phyloP scores from a whole-genome alignment of 1,139 yeast species.

The Lizanozyma gosingica region DNA sequence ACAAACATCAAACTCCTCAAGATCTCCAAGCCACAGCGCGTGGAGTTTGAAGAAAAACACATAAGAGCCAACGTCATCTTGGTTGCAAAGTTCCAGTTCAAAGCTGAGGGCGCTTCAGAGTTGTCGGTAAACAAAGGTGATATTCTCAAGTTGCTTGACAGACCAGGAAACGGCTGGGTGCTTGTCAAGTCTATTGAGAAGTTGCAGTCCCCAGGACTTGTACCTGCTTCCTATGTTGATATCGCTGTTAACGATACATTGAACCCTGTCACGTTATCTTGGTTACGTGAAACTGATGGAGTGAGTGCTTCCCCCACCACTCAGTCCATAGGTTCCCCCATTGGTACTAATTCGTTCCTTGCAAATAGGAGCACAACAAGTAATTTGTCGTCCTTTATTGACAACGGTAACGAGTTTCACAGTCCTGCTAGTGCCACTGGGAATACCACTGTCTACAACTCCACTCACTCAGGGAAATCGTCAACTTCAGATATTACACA shows the following conservation, averaged over 20 bases:
- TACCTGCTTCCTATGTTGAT: slow-evolving; percentile 37
- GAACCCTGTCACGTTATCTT: slow-evolving; percentile 27
- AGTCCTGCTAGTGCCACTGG: neutral
- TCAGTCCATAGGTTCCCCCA: too few relatives aligned
- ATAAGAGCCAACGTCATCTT: slow-evolving; percentile 15
- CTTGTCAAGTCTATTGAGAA: slow-evolving; percentile 35
- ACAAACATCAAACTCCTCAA: neutral
- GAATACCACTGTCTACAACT: neutral
- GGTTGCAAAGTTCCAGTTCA: slow-evolving; percentile 28
- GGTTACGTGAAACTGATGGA: slow-evolving; percentile 21
- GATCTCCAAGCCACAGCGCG: neutral
- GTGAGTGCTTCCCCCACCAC: slow-evolving; percentile 3
- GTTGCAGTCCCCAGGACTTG: slow-evolving; percentile 26
- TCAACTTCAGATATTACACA: neutral
- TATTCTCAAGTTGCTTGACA: slow-evolving; percentile 28
- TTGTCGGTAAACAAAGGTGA: slow-evolving; percentile 31
- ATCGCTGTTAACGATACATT: slow-evolving; percentile 34
- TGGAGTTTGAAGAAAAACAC: neutral
- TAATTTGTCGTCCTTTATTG: neutral
- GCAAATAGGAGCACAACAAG: slow-evolving; percentile 2
- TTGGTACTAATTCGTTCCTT: slow-evolving; percentile 6
- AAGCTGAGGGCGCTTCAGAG: slow-evolving; percentile 26
- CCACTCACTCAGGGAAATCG: neutral
- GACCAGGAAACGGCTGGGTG: slow-evolving; percentile 36
- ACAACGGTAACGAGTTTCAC: neutral